These are phyloP conservation scores for Candida montana DNA, from an alignment of 805 yeast genomes.

Conservation along the genomic window DNA sequence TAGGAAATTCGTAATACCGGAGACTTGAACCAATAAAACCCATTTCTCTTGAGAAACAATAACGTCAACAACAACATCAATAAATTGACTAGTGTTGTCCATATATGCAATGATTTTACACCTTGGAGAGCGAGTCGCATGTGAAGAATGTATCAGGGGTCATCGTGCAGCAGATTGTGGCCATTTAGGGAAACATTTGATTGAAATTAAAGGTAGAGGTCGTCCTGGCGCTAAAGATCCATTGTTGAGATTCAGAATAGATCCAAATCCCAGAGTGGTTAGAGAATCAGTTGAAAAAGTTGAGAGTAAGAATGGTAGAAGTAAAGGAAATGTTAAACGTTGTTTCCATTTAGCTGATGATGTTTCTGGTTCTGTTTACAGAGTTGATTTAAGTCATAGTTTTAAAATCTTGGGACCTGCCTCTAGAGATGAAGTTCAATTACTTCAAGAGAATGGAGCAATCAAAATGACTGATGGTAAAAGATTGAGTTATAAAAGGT, in stretches of 20 bases:
- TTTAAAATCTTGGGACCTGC: constrained; percentile 13
- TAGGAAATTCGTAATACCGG: too few relatives aligned
- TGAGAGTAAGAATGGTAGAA: constrained; percentile 13
- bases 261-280: constrained; percentile 7
- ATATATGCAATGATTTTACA: constrained; percentile 62
- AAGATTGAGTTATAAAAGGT: background rate
- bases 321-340: constrained; percentile 6
- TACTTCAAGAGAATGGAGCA: background rate
- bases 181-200: constrained; percentile 73
- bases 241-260: constrained; percentile 15
- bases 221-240: constrained; percentile 52
- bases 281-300: constrained; percentile 12
- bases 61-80: too few relatives aligned
- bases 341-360: constrained; percentile 16
- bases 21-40: too few relatives aligned
- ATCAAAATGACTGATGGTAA: constrained; percentile 1
- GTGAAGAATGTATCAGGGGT: constrained; percentile 85
- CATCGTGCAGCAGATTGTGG: constrained; percentile 85
- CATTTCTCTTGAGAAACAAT: too few relatives aligned
- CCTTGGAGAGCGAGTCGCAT: constrained; percentile 75
- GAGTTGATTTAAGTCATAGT: constrained; percentile 13
- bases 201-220: constrained; percentile 87
- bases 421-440: constrained; percentile 1
- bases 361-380: constrained; percentile 8
- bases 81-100: too few relatives aligned